A percentile compares a stretch with the other conserved stretches of the same genome.
Conservation (phyloP, 1,284 basidiomycete genomes). For the Thelephora terrestris region DNA sequence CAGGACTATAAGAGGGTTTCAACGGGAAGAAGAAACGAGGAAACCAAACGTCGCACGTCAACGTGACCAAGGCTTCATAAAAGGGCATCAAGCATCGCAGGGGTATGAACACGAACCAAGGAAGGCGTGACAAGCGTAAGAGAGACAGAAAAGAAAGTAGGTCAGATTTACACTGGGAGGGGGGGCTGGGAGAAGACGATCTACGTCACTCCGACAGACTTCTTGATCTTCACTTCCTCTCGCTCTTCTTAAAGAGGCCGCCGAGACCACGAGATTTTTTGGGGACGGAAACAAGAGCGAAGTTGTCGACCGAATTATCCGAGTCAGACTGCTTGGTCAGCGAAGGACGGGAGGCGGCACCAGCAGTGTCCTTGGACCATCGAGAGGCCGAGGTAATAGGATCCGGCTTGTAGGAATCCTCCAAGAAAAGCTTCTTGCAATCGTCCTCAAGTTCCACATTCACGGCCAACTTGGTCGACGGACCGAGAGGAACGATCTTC, state of each 20-base stretch:
- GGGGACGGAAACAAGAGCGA: background rate
- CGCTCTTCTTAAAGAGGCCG: background rate
- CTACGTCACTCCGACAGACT: background rate
- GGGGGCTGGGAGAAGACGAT: background rate
- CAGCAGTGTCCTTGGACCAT: background rate
- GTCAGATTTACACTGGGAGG: background rate
- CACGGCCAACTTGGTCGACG: background rate
- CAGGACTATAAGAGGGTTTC: too few relatives aligned
- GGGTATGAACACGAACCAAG: too few relatives aligned
- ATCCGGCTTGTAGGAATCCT: conserved; percentile 8
- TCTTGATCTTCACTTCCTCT: background rate
- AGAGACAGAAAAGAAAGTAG: too few relatives aligned
- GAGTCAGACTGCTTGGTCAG: background rate
- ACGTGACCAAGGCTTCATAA: too few relatives aligned
- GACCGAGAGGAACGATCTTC: conserved; percentile 1
- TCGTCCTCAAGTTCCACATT: conserved; percentile 6
- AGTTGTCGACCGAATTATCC: background rate
- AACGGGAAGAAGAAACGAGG: too few relatives aligned
- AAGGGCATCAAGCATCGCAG: too few relatives aligned
- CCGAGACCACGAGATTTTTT: background rate
- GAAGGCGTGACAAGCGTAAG: too few relatives aligned
- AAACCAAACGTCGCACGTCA: too few relatives aligned
- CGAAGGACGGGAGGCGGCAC: background rate
- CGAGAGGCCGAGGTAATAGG: too few relatives aligned
- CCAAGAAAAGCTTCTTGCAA: conserved; percentile 10